Conservation (phyloP, 495 filamentous ascomycete species). For the Neurospora sp. region DNA sequence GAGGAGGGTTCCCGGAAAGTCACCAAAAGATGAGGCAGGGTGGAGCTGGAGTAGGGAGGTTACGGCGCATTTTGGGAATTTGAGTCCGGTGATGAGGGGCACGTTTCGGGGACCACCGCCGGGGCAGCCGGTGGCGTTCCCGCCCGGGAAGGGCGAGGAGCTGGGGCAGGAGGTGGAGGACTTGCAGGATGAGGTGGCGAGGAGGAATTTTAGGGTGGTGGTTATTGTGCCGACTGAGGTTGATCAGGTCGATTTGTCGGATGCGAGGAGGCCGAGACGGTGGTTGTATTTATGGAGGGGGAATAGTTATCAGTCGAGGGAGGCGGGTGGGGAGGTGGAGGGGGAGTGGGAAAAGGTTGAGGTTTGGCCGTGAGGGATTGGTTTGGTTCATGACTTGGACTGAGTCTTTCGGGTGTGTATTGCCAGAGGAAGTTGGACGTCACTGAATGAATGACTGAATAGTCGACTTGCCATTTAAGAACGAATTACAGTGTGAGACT, state of each 20-base stretch:
- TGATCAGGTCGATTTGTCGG: constrained; percentile 62
- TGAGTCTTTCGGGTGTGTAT: background rate
- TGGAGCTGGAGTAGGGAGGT: constrained; percentile 68
- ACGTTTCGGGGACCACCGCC: constrained; percentile 72
- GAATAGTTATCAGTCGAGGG: constrained; percentile 12
- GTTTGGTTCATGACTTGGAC: background rate
- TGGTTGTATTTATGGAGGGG: constrained; percentile 55
- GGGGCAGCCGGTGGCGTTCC: constrained; percentile 44
- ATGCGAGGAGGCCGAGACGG: constrained; percentile 51
- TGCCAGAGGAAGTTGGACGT: background rate
- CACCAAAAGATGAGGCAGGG: constrained; percentile 13
- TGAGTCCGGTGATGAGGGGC: constrained; percentile 65
- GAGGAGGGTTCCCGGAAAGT: constrained; percentile 20
- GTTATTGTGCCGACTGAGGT: constrained; percentile 73
- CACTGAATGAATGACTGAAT: background rate
- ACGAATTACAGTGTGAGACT: background rate
- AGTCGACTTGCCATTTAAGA: background rate
- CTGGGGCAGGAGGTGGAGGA: constrained; percentile 61
- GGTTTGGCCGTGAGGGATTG: constrained; percentile 57
- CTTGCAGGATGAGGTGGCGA: constrained; percentile 55
- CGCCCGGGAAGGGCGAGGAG: constrained; percentile 34
- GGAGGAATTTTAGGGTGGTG: constrained; percentile 75
- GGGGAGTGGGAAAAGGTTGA: constrained; percentile 67
- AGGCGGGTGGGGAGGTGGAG: constrained; percentile 28
- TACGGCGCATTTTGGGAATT: constrained; percentile 78